phyloP scores from a whole-genome alignment of 2,329 filamentous ascomycete species.

The Orbilia ellipsospora region DNA sequence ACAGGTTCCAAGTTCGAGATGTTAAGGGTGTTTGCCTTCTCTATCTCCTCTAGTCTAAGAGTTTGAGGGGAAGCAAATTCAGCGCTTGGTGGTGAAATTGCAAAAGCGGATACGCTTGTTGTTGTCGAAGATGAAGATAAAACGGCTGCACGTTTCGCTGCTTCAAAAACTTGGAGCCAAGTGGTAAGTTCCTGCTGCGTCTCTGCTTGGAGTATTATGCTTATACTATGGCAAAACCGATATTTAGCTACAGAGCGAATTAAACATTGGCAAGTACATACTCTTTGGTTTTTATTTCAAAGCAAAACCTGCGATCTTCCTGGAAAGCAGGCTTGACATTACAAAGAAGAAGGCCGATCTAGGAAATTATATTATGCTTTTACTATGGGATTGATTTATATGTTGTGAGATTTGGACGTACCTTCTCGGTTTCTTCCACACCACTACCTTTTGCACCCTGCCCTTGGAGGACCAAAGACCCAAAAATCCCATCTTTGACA shows the following conservation, averaged over 20 bases:
- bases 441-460: constrained; percentile 82
- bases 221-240: constrained; percentile 61
- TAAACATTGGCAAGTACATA: constrained; percentile 63
- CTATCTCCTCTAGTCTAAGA: constrained; percentile 66
- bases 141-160: constrained; percentile 90
- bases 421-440: constrained; percentile 91
- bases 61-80: constrained; percentile 87
- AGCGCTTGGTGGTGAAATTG: constrained; percentile 85
- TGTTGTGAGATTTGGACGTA: constrained; percentile 3
- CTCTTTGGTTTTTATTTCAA: constrained; percentile 98
- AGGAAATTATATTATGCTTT: not conserved
- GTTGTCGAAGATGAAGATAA: constrained; percentile 69
- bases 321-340: constrained; percentile 89
- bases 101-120: constrained; percentile 84
- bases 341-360: constrained; percentile 90
- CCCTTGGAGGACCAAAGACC: constrained; percentile 75
- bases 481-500: constrained; percentile 93
- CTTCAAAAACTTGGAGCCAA: constrained; percentile 93
- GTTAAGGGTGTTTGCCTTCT: constrained; percentile 68
- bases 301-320: constrained; percentile 95
- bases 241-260: not conserved
- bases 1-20: constrained; percentile 65
- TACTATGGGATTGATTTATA: not conserved
- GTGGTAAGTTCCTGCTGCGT: constrained; percentile 91
- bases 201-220: constrained; percentile 88